Evolutionary conservation across 2,329 filamentous ascomycete genomes (phyloP).

Genomic region (Hirsutella thompsonii): DNA sequence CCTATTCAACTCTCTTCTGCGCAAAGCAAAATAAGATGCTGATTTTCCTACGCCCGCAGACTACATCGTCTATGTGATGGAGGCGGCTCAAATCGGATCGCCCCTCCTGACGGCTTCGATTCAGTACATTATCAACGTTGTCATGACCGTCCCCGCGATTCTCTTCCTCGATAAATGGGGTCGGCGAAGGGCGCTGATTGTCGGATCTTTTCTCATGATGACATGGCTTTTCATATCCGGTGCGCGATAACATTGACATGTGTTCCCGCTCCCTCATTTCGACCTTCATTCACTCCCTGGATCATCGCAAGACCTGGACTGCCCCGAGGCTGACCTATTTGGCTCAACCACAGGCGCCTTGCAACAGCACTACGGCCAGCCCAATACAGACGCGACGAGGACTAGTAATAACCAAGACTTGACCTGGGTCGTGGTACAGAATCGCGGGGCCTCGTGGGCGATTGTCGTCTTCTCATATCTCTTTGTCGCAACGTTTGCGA

Average conservation of each 20-base stretch:
- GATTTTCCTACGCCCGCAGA: too few species aligned
- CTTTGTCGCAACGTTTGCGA: conserved; percentile 35
- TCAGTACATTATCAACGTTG: conserved; percentile 52
- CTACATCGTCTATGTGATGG: conserved; percentile 49
- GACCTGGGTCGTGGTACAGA: conserved; percentile 42
- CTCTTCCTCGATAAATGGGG: conserved; percentile 46
- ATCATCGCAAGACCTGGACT: too few species aligned
- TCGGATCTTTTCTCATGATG: conserved; percentile 45
- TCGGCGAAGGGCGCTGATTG: conserved; percentile 41
- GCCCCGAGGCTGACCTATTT: too few species aligned
- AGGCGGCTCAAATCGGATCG: conserved; percentile 40
- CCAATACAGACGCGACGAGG: conserved; percentile 25
- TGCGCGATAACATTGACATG: conserved; percentile 5
- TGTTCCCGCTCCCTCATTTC: background rate
- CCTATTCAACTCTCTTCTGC: too few species aligned
- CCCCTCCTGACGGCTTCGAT: conserved; percentile 47
- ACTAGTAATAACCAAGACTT: conserved; percentile 31
- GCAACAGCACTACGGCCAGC: conserved; percentile 44
- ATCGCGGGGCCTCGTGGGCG: conserved; percentile 41
- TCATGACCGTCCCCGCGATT: conserved; percentile 45
- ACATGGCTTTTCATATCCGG: conserved; percentile 50
- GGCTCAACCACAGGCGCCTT: conserved; percentile 30
- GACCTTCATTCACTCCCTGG: conserved; percentile 1
- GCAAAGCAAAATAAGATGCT: too few species aligned
- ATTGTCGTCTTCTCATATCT: conserved; percentile 52